Evolutionary conservation across 1,139 yeast genomes (phyloP), one percentile per base, ranked within the genome.

Genomic region (Eremothecium gossypii): DNA sequence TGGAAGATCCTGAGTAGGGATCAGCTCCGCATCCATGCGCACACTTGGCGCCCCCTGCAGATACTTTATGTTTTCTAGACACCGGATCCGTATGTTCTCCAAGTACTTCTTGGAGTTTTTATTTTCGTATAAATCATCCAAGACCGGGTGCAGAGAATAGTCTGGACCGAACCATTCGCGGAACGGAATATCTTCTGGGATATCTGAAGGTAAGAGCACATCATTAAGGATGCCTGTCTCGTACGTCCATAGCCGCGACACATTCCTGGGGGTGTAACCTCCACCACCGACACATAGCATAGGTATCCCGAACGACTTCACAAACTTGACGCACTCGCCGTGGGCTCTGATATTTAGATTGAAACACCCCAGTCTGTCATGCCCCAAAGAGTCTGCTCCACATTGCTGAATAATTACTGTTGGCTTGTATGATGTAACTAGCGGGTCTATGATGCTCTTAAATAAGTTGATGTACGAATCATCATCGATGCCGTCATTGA

Each of bases 221-320:
- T 85, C 91, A 44, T 86, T 79, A 58, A 89, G 71, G 2, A 91
- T 76, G 36, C 95, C 81, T 0, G 98, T 93, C 62, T 91, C 98
- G 60, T 83, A 87, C 38, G 96, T 78, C 98, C 98, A 91, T 33
- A 91, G 71, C 48, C 98, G 70, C 8, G 95, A 83, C 7, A 91
- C 98, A 58, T 91, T 91, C 53, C 96, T 75, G 42, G 96, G 95
- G 0, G 98, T 91, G 63, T 91, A 91, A 2, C 98, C 98, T 42
- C 98, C 98, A 30, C 98, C 98, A 26, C 98, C 98, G 10, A 91
- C 66, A 9, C 91, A 96, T 62, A 91, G 68, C 76, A 86, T 71
- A 6, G 97, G 97, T 2, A 91, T 69, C 5, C 89, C 87, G 62
- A 89, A 89, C 17, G 89, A 75, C 58, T 83, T 83, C 43, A 89